phyloP scores from a whole-genome alignment of 768 basidiomycete genomes.

The Lactarius vividus region DNA sequence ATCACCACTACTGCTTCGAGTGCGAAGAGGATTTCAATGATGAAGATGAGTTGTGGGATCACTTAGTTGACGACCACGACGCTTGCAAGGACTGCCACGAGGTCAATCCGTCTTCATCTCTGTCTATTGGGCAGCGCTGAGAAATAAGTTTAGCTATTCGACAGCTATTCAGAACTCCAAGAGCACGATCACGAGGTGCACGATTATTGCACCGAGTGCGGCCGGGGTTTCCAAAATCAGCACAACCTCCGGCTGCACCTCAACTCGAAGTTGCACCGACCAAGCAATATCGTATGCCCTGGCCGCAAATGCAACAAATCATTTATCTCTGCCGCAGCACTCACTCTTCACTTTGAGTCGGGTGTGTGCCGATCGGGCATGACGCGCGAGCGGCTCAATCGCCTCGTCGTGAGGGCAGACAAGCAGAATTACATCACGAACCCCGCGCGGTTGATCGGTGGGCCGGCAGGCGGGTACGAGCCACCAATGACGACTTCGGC shows the following conservation, averaged over 20 bases:
- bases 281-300: conserved; percentile 38
- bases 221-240: conserved; percentile 42
- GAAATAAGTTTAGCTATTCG: conserved; percentile 2
- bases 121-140: neutral
- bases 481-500: neutral
- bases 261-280: conserved; percentile 50
- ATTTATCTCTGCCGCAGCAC: too few relatives aligned
- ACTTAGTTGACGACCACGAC: conserved; percentile 8
- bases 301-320: too few relatives aligned
- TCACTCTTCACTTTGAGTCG: too few relatives aligned
- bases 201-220: conserved; percentile 47
- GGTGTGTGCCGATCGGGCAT: too few relatives aligned
- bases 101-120: neutral
- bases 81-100: conserved; percentile 4
- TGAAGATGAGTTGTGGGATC: too few relatives aligned
- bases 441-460: neutral
- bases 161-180: neutral
- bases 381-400: conserved; percentile 34
- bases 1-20: too few relatives aligned
- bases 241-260: conserved; percentile 48
- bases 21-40: too few relatives aligned
- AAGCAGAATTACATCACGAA: conserved; percentile 14
- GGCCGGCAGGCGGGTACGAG: neutral
- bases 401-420: conserved; percentile 7
- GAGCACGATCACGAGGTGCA: conserved; percentile 29